A percentile compares a stretch with the other conserved stretches of the same genome.
Conservation (phyloP, 2,329 filamentous ascomycete species). For the Calcarisporium arbuscula region DNA sequence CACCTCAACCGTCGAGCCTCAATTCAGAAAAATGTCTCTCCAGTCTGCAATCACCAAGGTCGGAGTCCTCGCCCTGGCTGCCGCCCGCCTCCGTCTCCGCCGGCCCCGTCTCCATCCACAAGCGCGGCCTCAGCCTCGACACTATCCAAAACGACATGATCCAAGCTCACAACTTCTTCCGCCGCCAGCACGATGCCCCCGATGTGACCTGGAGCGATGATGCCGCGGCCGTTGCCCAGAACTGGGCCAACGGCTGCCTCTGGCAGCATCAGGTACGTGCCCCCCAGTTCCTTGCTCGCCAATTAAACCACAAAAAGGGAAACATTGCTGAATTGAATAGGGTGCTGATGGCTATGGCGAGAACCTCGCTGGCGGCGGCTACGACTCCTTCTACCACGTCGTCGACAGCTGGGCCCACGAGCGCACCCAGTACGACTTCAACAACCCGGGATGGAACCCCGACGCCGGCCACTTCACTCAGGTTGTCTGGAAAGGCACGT, state of each 20-base stretch:
- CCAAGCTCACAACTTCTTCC: constrained; percentile 3
- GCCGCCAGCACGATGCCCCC: constrained; percentile 2
- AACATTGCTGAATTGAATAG: too few relatives aligned
- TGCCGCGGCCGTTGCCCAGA: not conserved
- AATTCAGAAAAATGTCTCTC: too few relatives aligned
- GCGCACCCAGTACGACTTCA: constrained; percentile 1
- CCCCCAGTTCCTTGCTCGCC: not conserved
- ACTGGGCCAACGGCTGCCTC: constrained; percentile 3
- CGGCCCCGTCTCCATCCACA: too few relatives aligned
- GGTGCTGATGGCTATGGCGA: too few relatives aligned
- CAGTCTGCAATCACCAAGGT: too few relatives aligned
- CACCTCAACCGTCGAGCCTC: too few relatives aligned
- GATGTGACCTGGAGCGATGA: not conserved
- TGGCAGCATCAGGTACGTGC: constrained; percentile 2
- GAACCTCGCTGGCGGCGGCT: constrained; percentile 1
- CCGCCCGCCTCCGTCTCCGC: too few relatives aligned
- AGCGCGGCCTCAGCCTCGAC: too few relatives aligned
- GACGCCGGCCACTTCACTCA: constrained; percentile 4
- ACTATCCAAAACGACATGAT: constrained; percentile 4
- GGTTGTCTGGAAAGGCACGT: constrained; percentile 2
- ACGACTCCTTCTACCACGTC: not conserved
- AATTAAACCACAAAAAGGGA: too few relatives aligned
- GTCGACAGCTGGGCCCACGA: constrained; percentile 4
- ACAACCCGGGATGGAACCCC: not conserved
- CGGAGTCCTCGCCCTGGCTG: too few relatives aligned